A percentile compares a stretch with the other conserved stretches of the same genome.
Conservation (phyloP, 352 stramenopile genomes). For the Phytopythium vexans region DNA sequence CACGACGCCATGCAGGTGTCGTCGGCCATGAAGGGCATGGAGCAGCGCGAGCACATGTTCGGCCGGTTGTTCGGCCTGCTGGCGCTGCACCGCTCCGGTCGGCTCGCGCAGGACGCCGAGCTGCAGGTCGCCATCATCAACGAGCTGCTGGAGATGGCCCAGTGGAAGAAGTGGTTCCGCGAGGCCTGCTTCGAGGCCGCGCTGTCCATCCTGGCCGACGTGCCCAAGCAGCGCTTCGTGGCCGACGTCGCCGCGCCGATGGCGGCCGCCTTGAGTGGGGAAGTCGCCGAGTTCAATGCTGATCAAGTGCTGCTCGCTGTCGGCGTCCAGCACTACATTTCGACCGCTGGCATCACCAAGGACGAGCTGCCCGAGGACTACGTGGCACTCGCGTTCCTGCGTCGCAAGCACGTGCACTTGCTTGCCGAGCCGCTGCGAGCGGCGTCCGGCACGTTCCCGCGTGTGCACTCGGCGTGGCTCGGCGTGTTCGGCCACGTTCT, state of each 20-base stretch:
- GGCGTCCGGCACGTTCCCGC: conserved; percentile 71
- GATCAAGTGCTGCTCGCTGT: conserved; percentile 79
- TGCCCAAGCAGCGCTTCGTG: conserved; percentile 48
- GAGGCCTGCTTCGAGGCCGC: conserved; percentile 75
- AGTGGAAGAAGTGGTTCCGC: conserved; percentile 87
- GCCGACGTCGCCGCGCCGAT: conserved; percentile 16
- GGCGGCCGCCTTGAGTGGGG: conserved; percentile 13
- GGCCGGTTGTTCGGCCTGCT: conserved; percentile 87
- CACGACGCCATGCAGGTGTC: conserved; percentile 77
- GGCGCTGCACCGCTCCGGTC: conserved; percentile 73
- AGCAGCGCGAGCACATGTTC: conserved; percentile 92
- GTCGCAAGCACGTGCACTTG: conserved; percentile 56
- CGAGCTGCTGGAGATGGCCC: conserved; percentile 74
- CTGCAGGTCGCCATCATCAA: conserved; percentile 55
- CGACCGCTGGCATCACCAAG: conserved; percentile 31
- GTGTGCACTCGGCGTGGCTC: conserved; percentile 76
- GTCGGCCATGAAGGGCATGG: conserved; percentile 87
- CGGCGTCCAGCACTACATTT: conserved; percentile 70
- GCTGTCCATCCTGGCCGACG: conserved; percentile 52
- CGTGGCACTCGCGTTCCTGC: conserved; percentile 37
- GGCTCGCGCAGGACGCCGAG: conserved; percentile 39
- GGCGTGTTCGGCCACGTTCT: conserved; percentile 76
- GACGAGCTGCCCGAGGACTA: conserved; percentile 33
- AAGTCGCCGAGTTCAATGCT: conserved; percentile 47
- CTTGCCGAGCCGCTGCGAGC: conserved; percentile 62